Conservation (phyloP, 2,329 filamentous ascomycete genomes). For the Colletotrichum limetticola region DNA sequence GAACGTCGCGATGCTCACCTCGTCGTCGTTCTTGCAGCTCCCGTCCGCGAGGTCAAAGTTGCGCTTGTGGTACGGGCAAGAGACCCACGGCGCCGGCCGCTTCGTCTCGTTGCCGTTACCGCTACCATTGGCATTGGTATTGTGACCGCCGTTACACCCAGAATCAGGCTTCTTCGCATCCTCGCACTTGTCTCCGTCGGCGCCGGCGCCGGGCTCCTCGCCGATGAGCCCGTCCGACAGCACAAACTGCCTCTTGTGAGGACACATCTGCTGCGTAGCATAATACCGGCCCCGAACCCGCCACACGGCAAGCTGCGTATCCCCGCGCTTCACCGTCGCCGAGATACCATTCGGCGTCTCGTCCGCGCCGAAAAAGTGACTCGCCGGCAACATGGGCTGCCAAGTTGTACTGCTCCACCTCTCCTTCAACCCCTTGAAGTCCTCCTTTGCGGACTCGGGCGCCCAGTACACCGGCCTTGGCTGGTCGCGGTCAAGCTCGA, state of each 20-base stretch:
- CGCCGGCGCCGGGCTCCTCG: conserved; percentile 56
- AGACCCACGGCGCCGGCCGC: conserved; percentile 74
- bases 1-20: conserved; percentile 85
- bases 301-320: conserved; percentile 90
- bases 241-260: conserved; percentile 91
- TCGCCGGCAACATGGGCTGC: conserved; percentile 81
- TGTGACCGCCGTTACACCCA: conserved; percentile 43
- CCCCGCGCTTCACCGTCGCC: conserved; percentile 83
- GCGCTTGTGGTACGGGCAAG: conserved; percentile 89
- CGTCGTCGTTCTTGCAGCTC: conserved; percentile 78
- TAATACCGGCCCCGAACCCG: conserved; percentile 84
- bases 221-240: conserved; percentile 87
- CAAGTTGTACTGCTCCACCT: conserved; percentile 76
- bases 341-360: conserved; percentile 77
- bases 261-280: conserved; percentile 93
- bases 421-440: conserved; percentile 74
- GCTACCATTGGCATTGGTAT: too few species aligned
- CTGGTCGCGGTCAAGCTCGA: conserved; percentile 78
- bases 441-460: conserved; percentile 70
- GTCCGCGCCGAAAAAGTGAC: conserved; percentile 73
- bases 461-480: conserved; percentile 82
- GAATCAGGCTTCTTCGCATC: conserved; percentile 48
- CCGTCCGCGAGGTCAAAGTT: conserved; percentile 84
- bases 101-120: background rate
- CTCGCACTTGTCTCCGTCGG: conserved; percentile 39